phyloP scores from a whole-genome alignment of 169 alveolate genomes.

The Plasmodium sp. region DNA sequence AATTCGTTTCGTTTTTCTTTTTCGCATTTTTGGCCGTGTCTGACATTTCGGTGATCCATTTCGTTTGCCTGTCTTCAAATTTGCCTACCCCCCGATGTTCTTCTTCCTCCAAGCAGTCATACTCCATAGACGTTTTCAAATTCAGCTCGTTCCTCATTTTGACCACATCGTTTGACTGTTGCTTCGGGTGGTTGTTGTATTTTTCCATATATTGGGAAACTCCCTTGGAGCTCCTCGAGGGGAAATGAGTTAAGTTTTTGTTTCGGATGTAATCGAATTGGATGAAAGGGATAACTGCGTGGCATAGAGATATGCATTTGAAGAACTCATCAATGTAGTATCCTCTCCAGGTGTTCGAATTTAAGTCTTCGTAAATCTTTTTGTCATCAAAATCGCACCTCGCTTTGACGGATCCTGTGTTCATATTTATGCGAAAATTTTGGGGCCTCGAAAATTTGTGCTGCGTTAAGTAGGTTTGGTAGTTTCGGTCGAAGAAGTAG shows the following conservation, averaged over 20 bases:
- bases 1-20: background rate
- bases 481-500: constrained; percentile 24
- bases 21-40: background rate
- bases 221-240: constrained; percentile 54
- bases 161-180: background rate
- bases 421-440: constrained; percentile 53
- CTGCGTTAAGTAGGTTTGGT: constrained; percentile 47
- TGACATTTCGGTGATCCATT: background rate
- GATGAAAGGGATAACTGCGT: constrained; percentile 55
- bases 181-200: background rate
- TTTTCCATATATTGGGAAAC: constrained; percentile 34
- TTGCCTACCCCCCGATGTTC: background rate
- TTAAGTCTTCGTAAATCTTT: constrained; percentile 65
- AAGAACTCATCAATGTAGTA: constrained; percentile 74
- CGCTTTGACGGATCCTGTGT: background rate
- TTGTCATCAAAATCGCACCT: constrained; percentile 67
- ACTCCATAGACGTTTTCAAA: background rate
- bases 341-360: constrained; percentile 67
- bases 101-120: background rate
- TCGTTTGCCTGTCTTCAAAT: background rate
- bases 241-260: constrained; percentile 21
- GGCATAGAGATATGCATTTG: constrained; percentile 71
- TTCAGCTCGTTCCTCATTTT: constrained; percentile 13
- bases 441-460: constrained; percentile 52
- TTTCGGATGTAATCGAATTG: constrained; percentile 59